A percentile compares a stretch with the other conserved stretches of the same genome.
Conservation (phyloP, 139 green algal genomes). For the Astrephomene gubernaculifera region DNA sequence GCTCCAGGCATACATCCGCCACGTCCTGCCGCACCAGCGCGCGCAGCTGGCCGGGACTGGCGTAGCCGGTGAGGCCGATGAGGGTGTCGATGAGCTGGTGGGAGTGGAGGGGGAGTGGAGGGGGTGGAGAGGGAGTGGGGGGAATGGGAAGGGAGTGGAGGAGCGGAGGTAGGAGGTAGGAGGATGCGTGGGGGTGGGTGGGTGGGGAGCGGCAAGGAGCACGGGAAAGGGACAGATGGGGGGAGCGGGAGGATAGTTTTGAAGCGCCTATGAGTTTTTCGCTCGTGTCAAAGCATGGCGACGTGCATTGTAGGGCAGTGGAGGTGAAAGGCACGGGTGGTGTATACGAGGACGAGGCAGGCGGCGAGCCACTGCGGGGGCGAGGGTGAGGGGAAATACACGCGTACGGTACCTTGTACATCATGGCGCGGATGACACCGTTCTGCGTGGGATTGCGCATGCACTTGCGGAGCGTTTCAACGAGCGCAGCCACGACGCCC, state of each 20-base stretch:
- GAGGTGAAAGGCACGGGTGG: neutral
- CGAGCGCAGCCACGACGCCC: constrained; percentile 13
- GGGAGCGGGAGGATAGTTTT: neutral
- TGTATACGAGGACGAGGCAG: neutral
- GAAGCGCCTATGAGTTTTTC: neutral
- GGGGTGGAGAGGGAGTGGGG: neutral
- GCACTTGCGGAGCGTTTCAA: neutral
- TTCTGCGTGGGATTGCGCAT: neutral
- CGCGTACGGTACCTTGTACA: constrained; percentile 27
- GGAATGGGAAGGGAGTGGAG: neutral
- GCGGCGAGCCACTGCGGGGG: neutral
- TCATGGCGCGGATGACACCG: constrained; percentile 13
- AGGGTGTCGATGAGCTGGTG: constrained; percentile 30
- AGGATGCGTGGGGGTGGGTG: neutral
- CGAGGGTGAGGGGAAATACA: neutral
- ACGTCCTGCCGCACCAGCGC: constrained; percentile 12
- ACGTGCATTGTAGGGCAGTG: neutral
- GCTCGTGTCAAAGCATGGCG: neutral
- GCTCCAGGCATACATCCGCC: constrained; percentile 37
- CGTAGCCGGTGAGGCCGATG: neutral
- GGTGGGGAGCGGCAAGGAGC: neutral
- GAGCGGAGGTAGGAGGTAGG: neutral
- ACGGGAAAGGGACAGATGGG: neutral
- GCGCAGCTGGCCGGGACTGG: neutral
- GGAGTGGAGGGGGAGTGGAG: neutral